Conservation (phyloP, 2,329 filamentous ascomycete species). For the Clonostachys chloroleuca region DNA sequence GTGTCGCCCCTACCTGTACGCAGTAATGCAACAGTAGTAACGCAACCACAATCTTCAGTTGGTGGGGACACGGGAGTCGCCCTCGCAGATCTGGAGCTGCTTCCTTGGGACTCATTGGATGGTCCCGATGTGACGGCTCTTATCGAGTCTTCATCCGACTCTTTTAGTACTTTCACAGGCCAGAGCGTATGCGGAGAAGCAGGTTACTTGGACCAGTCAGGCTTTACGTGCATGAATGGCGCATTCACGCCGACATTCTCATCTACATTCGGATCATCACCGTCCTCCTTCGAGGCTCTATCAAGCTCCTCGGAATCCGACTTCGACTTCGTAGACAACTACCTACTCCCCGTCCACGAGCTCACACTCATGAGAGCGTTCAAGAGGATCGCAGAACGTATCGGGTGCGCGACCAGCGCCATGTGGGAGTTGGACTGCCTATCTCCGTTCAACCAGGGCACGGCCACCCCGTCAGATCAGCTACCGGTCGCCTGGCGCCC, state of each 20-base stretch:
- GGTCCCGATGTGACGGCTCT: too few relatives aligned
- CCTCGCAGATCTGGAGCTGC: constrained; percentile 13
- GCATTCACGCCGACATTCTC: too few relatives aligned
- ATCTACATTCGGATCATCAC: not conserved
- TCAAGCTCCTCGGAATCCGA: constrained; percentile 10
- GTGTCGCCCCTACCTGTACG: too few relatives aligned
- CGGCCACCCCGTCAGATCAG: constrained; percentile 20
- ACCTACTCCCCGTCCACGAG: constrained; percentile 40
- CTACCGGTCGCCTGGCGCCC: constrained; percentile 45
- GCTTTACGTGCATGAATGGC: too few relatives aligned
- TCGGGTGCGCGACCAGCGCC: constrained; percentile 28
- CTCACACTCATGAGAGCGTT: constrained; percentile 42
- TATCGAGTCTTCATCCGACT: too few relatives aligned
- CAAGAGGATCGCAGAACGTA: constrained; percentile 38
- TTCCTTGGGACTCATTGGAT: constrained; percentile 9
- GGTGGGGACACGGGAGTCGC: constrained; percentile 1
- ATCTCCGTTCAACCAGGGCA: constrained; percentile 37
- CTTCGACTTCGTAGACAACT: constrained; percentile 36
- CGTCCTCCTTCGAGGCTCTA: constrained; percentile 5
- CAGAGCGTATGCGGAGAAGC: too few relatives aligned
- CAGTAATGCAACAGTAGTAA: too few relatives aligned
- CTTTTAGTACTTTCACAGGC: too few relatives aligned
- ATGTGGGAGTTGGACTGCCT: constrained; percentile 40
- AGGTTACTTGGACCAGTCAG: too few relatives aligned
- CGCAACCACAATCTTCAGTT: too few relatives aligned